phyloP scores from a whole-genome alignment of 768 basidiomycete species.

The Cyclocybe cylindracea region DNA sequence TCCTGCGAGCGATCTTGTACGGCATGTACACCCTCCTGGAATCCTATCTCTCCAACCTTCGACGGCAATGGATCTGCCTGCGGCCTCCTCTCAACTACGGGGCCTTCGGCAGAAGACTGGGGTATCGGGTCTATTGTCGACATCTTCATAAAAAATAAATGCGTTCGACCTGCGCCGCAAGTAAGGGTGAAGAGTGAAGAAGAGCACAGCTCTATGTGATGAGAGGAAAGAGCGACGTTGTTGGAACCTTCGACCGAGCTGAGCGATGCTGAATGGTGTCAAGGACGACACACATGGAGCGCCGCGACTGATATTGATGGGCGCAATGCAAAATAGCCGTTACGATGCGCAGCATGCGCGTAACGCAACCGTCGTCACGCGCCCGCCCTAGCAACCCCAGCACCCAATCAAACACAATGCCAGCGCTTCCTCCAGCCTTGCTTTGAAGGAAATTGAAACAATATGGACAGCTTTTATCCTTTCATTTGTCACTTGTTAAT shows the following conservation, averaged over 20 bases:
- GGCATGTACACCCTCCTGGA: slow-evolving; percentile 39
- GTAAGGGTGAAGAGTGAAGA: slow-evolving; percentile 7
- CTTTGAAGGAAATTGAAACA: too few relatives aligned
- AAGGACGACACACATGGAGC: neutral
- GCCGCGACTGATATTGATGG: neutral
- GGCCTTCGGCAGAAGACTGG: slow-evolving; percentile 4
- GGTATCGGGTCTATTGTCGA: slow-evolving; percentile 10
- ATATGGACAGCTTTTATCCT: too few relatives aligned
- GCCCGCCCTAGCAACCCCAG: neutral
- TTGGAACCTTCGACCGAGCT: slow-evolving; percentile 2
- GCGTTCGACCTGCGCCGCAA: slow-evolving; percentile 19
- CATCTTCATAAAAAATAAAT: slow-evolving; percentile 7
- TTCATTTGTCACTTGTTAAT: neutral
- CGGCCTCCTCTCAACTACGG: slow-evolving; percentile 25
- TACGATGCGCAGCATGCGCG: neutral
- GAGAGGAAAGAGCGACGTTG: slow-evolving; percentile 8
- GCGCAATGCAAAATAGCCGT: neutral
- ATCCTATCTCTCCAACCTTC: slow-evolving; percentile 72
- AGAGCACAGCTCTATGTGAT: slow-evolving; percentile 15
- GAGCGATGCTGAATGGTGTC: neutral
- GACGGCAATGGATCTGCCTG: slow-evolving; percentile 64
- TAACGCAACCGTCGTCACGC: slow-evolving; percentile 8
- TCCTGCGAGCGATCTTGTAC: slow-evolving; percentile 40
- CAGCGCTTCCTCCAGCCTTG: too few relatives aligned
- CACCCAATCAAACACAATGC: too few relatives aligned